Evolutionary conservation across 1,284 basidiomycete species (phyloP).

Genomic region (Tilletia walkeri): DNA sequence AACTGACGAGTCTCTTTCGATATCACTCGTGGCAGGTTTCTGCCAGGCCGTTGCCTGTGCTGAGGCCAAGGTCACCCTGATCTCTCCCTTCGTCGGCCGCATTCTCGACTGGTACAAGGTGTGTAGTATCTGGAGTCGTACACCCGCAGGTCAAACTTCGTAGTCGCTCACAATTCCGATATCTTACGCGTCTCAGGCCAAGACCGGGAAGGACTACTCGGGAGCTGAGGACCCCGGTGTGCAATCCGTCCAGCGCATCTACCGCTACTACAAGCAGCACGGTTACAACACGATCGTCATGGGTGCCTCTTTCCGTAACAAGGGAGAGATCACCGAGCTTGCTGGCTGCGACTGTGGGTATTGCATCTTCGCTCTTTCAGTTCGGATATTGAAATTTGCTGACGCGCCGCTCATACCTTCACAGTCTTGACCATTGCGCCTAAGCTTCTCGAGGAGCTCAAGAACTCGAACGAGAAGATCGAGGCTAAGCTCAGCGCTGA

Average conservation of each 20-base stretch:
- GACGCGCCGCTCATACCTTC: conserved; percentile 50
- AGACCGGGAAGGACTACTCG: conserved; percentile 51
- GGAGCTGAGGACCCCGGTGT: conserved; percentile 85
- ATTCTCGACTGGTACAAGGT: conserved; percentile 56
- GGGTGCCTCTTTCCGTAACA: conserved; percentile 91
- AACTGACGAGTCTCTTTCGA: not conserved
- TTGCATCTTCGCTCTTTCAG: not conserved
- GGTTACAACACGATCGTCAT: conserved; percentile 99
- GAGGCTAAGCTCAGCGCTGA: conserved; percentile 78
- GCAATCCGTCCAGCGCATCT: conserved; percentile 84
- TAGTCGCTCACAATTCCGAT: not conserved
- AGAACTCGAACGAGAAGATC: conserved; percentile 73
- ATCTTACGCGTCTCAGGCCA: conserved; percentile 25
- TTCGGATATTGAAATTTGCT: not conserved
- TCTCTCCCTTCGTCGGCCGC: conserved; percentile 98
- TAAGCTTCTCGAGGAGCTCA: conserved; percentile 83
- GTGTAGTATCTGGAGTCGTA: not conserved
- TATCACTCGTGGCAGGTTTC: conserved; percentile 62
- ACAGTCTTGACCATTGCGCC: conserved; percentile 84
- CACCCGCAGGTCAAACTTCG: not conserved
- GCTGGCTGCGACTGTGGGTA: conserved; percentile 75
- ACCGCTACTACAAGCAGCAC: conserved; percentile 91
- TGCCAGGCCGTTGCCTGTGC: conserved; percentile 97
- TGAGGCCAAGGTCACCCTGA: conserved; percentile 94
- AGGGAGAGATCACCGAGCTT: conserved; percentile 87